Conservation (phyloP, 257 asterid species). For the Penstemon barbatus region DNA sequence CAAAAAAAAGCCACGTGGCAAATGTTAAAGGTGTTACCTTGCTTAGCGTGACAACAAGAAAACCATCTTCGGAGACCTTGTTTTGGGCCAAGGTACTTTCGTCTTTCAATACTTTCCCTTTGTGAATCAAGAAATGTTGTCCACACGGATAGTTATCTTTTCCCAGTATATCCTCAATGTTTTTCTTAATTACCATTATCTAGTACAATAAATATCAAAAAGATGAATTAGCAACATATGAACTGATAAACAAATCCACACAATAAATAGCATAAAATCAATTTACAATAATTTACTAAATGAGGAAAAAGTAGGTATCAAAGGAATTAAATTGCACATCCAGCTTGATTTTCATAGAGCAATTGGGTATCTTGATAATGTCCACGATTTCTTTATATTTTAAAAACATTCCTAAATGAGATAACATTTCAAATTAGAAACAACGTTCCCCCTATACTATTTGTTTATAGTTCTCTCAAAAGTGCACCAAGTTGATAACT, state of each 20-base stretch:
- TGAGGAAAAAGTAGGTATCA: not conserved
- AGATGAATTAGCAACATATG: not conserved
- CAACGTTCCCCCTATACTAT: not conserved
- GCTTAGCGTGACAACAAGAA: slow-evolving; percentile 95
- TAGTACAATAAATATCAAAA: slow-evolving; percentile 32
- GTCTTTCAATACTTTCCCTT: slow-evolving; percentile 87
- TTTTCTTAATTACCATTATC: slow-evolving; percentile 88
- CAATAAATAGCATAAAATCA: not conserved
- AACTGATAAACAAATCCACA: too few relatives aligned
- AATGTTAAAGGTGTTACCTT: slow-evolving; percentile 47
- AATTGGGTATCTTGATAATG: not conserved
- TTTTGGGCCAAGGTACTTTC: slow-evolving; percentile 76
- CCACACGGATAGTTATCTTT: slow-evolving; percentile 90
- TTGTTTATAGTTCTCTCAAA: not conserved
- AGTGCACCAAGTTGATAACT: slow-evolving; percentile 13
- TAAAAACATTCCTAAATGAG: not conserved
- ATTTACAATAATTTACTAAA: not conserved
- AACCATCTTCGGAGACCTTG: slow-evolving; percentile 85
- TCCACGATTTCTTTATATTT: not conserved
- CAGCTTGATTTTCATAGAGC: not conserved
- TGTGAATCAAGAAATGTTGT: slow-evolving; percentile 84
- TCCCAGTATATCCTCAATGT: slow-evolving; percentile 87
- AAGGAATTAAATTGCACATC: not conserved
- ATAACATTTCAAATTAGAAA: not conserved
- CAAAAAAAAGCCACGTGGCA: not conserved